Base-by-base conservation (phyloP, 257 asterid genomes). In the Solanum pinnatisectum region DNA sequence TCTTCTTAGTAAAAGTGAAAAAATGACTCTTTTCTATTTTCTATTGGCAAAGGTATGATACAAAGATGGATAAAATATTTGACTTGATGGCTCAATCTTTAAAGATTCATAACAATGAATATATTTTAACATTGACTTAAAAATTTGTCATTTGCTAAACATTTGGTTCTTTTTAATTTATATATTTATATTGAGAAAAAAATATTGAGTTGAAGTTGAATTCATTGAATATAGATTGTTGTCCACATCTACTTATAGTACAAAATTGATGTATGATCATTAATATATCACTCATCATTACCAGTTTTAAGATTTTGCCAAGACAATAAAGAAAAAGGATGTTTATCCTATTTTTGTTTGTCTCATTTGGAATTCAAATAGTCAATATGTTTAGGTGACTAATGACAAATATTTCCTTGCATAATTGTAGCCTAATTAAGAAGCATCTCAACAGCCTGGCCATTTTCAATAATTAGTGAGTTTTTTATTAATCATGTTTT, bases 221-320 rank as follows among this genome's bases (percentile, higher is more conserved):
- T 25, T 11, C 18, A 27, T 83, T 46, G 44, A 22, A 42, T 60
- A 15, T 22, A 22, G 56, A 46, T 46, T 46, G 56, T 46, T 46
- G 56, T 46, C 56, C 20, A 46, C 56, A 46, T 46, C 56, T 46
- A 46, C 56, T 46, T 46, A 46, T 14, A 14, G 68, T 60, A 60
- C 68, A n/a, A 60, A 46, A 46, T 1, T 14, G 56, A 46, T 46
- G 56, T 46, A 14, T 4, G 56, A 46, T 14, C 56, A 46, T 46
- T 5, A 60, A 60, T 76, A 74, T 87, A 76, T 84, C 36, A 68
- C 78, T n/a, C 33, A 72, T 56, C 6, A 83, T 67, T 84, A 84
- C 65, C 81, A 84, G 78, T 65, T 46, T 25, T 74, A 46, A 73
- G 88, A 86, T 76, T 88, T 86, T 88, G 89, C 87, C 90, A 84